phyloP scores from a whole-genome alignment of 805 yeast species.

The Lachancea sp. region DNA sequence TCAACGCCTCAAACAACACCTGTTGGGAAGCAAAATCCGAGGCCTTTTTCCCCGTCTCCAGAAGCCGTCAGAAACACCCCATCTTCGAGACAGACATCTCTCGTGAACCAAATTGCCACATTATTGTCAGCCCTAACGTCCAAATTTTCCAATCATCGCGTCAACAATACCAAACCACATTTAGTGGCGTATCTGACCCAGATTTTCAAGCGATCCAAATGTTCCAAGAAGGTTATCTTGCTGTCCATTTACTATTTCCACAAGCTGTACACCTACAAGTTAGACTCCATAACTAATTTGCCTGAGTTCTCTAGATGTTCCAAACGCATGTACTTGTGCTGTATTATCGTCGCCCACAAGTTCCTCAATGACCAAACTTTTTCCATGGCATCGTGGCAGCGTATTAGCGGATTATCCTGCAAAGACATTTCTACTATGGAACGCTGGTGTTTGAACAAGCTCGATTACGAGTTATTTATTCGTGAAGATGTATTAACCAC shows the following conservation, averaged over 20 bases:
- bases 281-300: constrained; percentile 9
- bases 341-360: constrained; percentile 25
- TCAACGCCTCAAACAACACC: constrained; percentile 1
- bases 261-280: constrained; percentile 12
- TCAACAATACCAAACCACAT: constrained; percentile 15
- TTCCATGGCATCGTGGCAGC: constrained; percentile 25
- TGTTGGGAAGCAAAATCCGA: not conserved
- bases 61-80: not conserved
- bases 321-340: constrained; percentile 21
- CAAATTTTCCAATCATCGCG: constrained; percentile 14
- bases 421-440: constrained; percentile 22
- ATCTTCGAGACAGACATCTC: not conserved
- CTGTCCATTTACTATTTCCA: constrained; percentile 20
- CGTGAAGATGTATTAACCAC: not conserved
- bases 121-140: constrained; percentile 16
- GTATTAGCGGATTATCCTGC: constrained; percentile 20
- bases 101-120: constrained; percentile 14
- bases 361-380: constrained; percentile 25
- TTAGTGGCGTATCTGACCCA: constrained; percentile 16
- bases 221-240: constrained; percentile 15
- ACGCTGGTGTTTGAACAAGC: constrained; percentile 22
- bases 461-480: constrained; percentile 15
- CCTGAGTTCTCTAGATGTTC: constrained; percentile 26
- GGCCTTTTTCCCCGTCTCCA: not conserved
- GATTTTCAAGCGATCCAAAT: constrained; percentile 24